These are phyloP conservation scores for Chrysosporium keratinophilum DNA, from an alignment of 2,329 filamentous ascomycete genomes.

Conservation along the genomic window DNA sequence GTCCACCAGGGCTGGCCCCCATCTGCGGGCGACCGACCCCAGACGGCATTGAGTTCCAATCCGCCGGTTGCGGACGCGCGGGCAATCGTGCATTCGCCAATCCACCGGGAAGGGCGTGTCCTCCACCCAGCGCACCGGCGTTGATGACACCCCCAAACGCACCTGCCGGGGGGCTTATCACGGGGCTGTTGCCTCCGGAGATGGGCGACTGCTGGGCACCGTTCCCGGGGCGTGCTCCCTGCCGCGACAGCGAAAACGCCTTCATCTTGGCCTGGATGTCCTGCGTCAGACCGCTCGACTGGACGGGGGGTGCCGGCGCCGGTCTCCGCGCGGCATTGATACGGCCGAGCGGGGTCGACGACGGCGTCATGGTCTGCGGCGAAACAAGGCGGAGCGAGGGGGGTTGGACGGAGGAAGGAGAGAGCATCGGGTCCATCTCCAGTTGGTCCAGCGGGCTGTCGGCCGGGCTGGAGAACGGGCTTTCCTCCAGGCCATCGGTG, in stretches of 20 bases:
- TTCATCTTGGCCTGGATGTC: constrained; percentile 61
- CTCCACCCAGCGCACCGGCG: constrained; percentile 4
- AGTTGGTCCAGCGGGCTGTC: constrained; percentile 4
- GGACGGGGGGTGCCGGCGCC: constrained; percentile 35
- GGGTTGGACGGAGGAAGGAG: constrained; percentile 29
- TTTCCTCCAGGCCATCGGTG: constrained; percentile 2
- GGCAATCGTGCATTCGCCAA: constrained; percentile 14
- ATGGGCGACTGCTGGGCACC: neutral
- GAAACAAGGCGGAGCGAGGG: constrained; percentile 23
- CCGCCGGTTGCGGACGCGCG: constrained; percentile 13
- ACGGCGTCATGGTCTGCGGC: constrained; percentile 53
- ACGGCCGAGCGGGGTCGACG: constrained; percentile 73
- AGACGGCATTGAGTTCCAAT: constrained; percentile 17
- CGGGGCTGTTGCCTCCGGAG: neutral
- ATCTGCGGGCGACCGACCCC: constrained; percentile 14
- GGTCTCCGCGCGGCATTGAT: constrained; percentile 58
- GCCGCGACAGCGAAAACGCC: constrained; percentile 56
- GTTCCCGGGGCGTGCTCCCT: constrained; percentile 8
- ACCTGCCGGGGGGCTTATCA: neutral
- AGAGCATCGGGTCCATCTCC: neutral
- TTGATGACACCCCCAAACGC: constrained; percentile 4
- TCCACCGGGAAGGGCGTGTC: neutral
- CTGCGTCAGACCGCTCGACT: constrained; percentile 46
- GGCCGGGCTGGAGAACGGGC: neutral
- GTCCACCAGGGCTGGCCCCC: constrained; percentile 35